Conservation (phyloP, 148 eudicot genomes). For the Cornus controversa region DNA sequence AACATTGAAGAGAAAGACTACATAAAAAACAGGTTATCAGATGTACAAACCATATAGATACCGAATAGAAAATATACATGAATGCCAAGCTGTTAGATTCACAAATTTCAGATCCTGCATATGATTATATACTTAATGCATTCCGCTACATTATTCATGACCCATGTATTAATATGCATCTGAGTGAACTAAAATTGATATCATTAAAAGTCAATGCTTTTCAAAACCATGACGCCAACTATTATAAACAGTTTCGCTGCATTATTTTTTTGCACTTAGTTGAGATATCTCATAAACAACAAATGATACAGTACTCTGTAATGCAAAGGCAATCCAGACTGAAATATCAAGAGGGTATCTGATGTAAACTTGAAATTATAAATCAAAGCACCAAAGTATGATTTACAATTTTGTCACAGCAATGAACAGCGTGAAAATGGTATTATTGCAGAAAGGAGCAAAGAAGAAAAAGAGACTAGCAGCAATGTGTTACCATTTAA, state of each 20-base stretch:
- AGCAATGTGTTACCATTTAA: too few relatives aligned
- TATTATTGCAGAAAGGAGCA: too few relatives aligned
- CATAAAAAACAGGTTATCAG: not conserved
- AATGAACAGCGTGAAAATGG: too few relatives aligned
- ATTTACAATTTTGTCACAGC: too few relatives aligned
- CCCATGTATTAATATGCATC: not conserved
- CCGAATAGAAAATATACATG: not conserved
- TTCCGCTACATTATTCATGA: not conserved
- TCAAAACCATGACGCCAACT: not conserved
- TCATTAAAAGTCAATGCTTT: not conserved
- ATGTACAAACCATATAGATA: not conserved
- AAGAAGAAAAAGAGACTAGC: too few relatives aligned
- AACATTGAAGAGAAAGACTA: not conserved
- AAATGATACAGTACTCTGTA: not conserved
- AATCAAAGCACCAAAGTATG: not conserved
- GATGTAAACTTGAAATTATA: not conserved
- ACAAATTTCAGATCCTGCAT: not conserved
- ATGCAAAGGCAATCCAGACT: not conserved
- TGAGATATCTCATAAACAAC: not conserved
- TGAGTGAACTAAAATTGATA: not conserved
- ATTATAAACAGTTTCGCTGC: not conserved
- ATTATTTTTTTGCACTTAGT: not conserved
- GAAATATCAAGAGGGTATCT: not conserved
- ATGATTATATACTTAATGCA: not conserved
- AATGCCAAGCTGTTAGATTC: not conserved